phyloP scores from a whole-genome alignment of 257 asterid species.

The Dorcoceras hygrometricum region DNA sequence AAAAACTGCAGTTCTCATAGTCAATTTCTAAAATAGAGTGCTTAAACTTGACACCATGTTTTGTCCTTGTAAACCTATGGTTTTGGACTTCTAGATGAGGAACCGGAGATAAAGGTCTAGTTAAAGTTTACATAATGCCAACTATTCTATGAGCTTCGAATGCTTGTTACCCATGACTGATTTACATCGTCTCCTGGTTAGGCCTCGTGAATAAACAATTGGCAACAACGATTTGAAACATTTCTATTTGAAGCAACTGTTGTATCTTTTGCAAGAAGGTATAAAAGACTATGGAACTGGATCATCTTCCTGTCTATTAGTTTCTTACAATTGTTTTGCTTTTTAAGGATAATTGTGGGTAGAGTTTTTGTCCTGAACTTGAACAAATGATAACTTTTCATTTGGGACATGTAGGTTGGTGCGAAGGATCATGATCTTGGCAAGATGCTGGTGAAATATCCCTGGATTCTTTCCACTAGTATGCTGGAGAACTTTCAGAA shows the following conservation, averaged over 20 bases:
- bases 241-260: neutral
- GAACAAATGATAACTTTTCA: neutral
- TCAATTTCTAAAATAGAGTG: neutral
- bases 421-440: slow-evolving; percentile 43
- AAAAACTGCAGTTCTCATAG: neutral
- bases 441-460: slow-evolving; percentile 76
- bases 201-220: neutral
- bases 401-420: slow-evolving; percentile 49
- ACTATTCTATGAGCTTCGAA: neutral
- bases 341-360: slow-evolving; percentile 4
- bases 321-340: neutral
- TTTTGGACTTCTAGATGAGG: slow-evolving; percentile 1
- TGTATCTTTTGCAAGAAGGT: slow-evolving; percentile 6
- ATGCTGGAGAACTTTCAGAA: slow-evolving; percentile 59
- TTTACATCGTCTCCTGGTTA: neutral
- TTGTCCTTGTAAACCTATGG: neutral
- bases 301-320: neutral
- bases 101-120: neutral
- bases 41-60: neutral
- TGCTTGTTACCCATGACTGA: neutral
- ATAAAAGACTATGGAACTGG: slow-evolving; percentile 1
- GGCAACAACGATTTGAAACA: neutral
- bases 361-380: slow-evolving; percentile 1
- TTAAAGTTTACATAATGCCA: neutral
- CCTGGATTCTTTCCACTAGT: slow-evolving; percentile 86